Percentiles rank a stretch among this genome's conserved stretches.
Conservation (phyloP, 2,329 filamentous ascomycete species). For the Xylaria sp. region DNA sequence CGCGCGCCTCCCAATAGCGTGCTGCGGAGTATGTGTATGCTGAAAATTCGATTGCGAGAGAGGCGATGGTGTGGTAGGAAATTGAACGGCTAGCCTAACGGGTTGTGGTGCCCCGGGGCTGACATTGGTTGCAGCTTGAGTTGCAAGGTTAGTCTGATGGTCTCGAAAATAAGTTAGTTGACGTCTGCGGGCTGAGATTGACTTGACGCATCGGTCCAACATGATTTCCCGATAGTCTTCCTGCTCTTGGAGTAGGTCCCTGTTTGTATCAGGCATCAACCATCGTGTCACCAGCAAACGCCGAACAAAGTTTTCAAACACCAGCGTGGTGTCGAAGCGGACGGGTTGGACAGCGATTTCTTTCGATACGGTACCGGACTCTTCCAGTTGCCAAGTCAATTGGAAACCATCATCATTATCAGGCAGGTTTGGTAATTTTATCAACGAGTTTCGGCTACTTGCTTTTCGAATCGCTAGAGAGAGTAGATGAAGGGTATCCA, state of each 20-base stretch:
- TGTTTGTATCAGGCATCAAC: not conserved
- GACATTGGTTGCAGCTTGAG: not conserved
- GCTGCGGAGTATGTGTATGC: not conserved
- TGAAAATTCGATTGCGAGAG: not conserved
- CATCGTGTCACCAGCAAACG: not conserved
- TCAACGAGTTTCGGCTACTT: not conserved
- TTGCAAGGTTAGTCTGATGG: not conserved
- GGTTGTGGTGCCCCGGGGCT: not conserved
- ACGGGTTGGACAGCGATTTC: not conserved
- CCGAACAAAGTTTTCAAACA: not conserved
- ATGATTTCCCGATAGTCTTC: not conserved
- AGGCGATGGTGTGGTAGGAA: not conserved
- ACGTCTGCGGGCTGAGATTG: not conserved
- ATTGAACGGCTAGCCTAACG: not conserved
- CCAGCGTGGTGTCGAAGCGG: not conserved
- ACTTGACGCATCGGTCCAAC: not conserved
- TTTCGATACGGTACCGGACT: not conserved
- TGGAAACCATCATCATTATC: not conserved
- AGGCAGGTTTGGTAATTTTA: not conserved
- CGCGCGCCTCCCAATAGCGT: too few relatives aligned
- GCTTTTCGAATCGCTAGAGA: not conserved
- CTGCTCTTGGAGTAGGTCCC: not conserved
- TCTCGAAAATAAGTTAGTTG: not conserved
- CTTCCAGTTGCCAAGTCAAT: not conserved
- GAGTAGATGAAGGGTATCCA: not conserved